Base-by-base conservation (phyloP, 257 asterid species). In the Jaltomata sinuosa region DNA sequence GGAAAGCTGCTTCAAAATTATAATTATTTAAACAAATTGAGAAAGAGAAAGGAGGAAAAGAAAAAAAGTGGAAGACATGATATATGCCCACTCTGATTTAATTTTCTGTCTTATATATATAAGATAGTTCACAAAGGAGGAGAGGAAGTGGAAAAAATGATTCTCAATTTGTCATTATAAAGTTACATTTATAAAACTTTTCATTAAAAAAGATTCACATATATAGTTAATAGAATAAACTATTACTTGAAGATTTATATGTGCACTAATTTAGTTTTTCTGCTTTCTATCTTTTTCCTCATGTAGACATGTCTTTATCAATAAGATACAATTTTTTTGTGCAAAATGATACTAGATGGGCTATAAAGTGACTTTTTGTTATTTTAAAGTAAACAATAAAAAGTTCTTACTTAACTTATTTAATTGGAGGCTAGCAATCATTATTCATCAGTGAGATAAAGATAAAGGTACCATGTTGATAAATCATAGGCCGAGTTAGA, bases 361-460 rank as follows among this genome's bases (percentile, higher is more conserved):
- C 80, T 81, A 64, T 84, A 84, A 84, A 87, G 84, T 81, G 42
- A n/a, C 78, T n/a, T 22, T 80, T 82, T 34, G 71, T 84, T 87
- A 38, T 77, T 82, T 81, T 84, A 87, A 82, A 84, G 62, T 16
- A 82, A 81, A 69, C 85, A 79, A 15, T 64, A 59, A 85, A 84
- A 87, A 87, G 89, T 69, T 82, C 83, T 84, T 67, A 31, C 84
- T 87, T 87, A 84, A 47, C 84, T 84, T 82, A 65, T 81, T 87
- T 87, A 84, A 84, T 77, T 87, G 80, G 68, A 78, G 72, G 83
- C 84, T 77, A 65, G 82, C 85, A 84, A 84, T 87, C 85, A 68
- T 68, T 68, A 68, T 9, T 68, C 40, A 82, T 67, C 21, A 64
- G 86, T 64, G 84, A 25, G 59, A 84, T 68, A 53, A 71, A 59